Evolutionary conservation across 495 filamentous ascomycete species (phyloP), one percentile per base, ranked within the genome.

Genomic region (Aspergillus olivimuriae): DNA sequence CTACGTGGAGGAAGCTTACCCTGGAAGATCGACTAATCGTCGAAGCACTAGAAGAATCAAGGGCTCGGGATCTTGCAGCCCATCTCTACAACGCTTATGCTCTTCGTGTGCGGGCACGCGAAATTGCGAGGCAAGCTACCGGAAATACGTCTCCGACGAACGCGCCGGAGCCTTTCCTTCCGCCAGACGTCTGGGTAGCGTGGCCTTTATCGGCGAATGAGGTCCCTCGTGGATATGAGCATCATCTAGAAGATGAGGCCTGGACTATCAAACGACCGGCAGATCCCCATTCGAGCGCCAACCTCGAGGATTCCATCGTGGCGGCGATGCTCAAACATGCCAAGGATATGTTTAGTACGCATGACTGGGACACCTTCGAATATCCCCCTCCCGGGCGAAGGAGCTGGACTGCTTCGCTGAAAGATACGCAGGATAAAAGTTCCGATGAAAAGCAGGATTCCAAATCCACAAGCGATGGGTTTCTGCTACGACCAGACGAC

Each of bases 11-110:
- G 30, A 53, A 53, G 1, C 61, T 76, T 41, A 90, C 82, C 9
- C 63, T 60, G 12, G 51, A 70, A 2, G 87, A 90, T 33, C 67
- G 81, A 5, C 59, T 67, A 14, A 63, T 81, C 1, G 71, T 71
- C n/a, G 55, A 73, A 2, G 74, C 77, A 17, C 60, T 91, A 7
- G 68, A 82, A 26, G 65, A 76, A 8, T 53, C 74, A 21, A 61
- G 72, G 12, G 73, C 77, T 19, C 63, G 72, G 45, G 80, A 95
- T 47, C 66, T 94, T n/a, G 67, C 74, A 1, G 62, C 81, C 21
- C 88, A 94, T 69, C 61, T 95, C 17, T 92, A 85, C 59, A 88
- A 89, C 60, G 73, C 82, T 0, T 79, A 79, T 62, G 70, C 66
- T 21, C 59, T 88, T 34, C 84, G 80, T 52, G 62, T 60, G 11